phyloP scores from a whole-genome alignment of 345 rosid species.

The Ailanthus altissimus region DNA sequence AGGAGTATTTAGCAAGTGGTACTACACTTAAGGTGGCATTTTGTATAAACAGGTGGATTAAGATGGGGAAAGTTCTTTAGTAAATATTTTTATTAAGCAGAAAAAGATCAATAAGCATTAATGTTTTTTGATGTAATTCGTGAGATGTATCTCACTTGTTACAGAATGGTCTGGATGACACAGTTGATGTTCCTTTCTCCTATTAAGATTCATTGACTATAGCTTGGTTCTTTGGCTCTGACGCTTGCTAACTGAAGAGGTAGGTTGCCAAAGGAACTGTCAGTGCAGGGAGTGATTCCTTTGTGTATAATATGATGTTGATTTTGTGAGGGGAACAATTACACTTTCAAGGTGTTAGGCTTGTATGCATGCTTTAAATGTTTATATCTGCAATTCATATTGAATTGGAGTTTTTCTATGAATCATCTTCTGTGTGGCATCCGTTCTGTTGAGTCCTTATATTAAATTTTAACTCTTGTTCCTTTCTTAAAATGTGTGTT shows the following conservation, averaged over 20 bases:
- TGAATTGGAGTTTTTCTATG: background rate
- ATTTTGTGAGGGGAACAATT: background rate
- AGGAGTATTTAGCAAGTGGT: constrained; percentile 1
- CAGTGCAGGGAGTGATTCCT: background rate
- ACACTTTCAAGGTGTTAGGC: background rate
- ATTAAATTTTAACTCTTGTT: background rate
- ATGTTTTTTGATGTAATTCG: background rate
- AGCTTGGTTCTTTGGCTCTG: background rate
- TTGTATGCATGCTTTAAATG: background rate
- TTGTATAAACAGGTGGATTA: background rate
- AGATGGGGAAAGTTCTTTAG: background rate
- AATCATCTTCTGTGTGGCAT: background rate
- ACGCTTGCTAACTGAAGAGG: constrained; percentile 1
- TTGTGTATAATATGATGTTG: background rate
- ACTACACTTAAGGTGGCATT: background rate
- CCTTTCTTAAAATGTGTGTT: background rate
- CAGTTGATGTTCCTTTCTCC: background rate
- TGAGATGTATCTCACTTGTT: background rate
- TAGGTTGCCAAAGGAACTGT: constrained; percentile 1
- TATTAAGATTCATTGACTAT: constrained; percentile 5
- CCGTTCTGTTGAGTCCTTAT: background rate
- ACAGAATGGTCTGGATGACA: background rate
- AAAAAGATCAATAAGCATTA: constrained; percentile 1
- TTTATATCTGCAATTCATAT: background rate
- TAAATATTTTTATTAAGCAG: background rate